Conservation (phyloP, 371 early-diverging fungal species). For the Mortierella polycephala region DNA sequence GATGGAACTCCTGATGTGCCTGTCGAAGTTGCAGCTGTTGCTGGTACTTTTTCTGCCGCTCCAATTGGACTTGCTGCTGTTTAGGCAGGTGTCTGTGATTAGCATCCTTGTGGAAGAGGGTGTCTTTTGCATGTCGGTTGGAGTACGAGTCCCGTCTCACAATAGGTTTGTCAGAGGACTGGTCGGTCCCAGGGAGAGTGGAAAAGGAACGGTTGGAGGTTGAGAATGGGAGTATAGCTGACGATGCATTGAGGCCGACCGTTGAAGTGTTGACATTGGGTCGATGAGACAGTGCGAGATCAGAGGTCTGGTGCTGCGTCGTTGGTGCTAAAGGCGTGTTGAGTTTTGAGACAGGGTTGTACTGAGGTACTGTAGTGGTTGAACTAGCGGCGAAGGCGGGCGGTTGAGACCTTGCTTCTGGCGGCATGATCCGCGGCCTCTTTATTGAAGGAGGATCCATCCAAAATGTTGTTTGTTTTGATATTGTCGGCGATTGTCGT, state of each 20-base stretch:
- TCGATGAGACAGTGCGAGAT: background rate
- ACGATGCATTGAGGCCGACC: conserved; percentile 17
- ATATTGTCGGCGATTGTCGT: background rate
- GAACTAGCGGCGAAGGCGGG: background rate
- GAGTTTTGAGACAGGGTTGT: background rate
- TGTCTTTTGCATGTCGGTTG: conserved; percentile 17
- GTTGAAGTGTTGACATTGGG: conserved; percentile 7
- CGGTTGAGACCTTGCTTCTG: conserved; percentile 9
- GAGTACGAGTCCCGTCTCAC: conserved; percentile 12
- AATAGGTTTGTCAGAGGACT: background rate
- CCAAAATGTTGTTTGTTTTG: background rate
- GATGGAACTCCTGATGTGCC: conserved; percentile 43
- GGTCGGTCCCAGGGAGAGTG: background rate
- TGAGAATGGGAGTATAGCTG: conserved; percentile 3
- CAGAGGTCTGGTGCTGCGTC: background rate
- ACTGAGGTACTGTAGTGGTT: background rate
- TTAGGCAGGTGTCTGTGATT: conserved; percentile 16
- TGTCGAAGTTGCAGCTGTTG: conserved; percentile 30
- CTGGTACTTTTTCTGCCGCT: conserved; percentile 22
- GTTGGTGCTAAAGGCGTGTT: background rate
- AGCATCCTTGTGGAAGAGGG: conserved; percentile 43
- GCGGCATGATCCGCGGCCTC: conserved; percentile 38
- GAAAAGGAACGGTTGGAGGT: conserved; percentile 12
- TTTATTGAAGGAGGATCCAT: conserved; percentile 47
- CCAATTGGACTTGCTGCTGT: conserved; percentile 15